Evolutionary conservation across 164 flowering plant species (phyloP), one percentile per base, ranked within the genome.

Genomic region (Vitis amurensis): DNA sequence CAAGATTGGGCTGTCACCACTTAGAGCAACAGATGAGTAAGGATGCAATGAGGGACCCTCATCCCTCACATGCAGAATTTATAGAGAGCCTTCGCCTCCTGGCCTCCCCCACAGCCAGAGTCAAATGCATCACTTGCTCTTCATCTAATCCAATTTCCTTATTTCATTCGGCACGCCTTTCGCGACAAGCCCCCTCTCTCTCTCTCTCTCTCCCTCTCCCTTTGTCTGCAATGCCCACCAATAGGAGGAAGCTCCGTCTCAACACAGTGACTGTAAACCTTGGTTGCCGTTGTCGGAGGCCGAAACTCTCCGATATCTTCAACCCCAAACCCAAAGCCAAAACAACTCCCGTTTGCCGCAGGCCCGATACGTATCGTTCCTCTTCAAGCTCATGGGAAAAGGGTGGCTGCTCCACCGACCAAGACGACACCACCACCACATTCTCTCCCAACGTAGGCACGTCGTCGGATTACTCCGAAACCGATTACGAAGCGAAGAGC

Each of bases 261-360:
- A 85, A 74, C 78, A 68, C 81, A 8, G 82, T 81, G 37, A 63
- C 85, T 3, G 85, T 87, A 30, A 73, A 73, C 76, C 30, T 90
- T 11, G 89, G 91, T 30, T 89, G 98, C 80, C 63, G 87, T 68
- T 87, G 95, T 77, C 77, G 84, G 58, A 72, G 70, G 61, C 83
- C 88, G 10, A 87, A 80, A 65, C 84, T 88, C 73, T 80, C 86
- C 74, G 58, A 44, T 68, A 50, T 88, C 2, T 87, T 86, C 84
- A 58, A 69, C 63, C 37, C 76, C 68, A 73, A 66, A 62, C 44
- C 44, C 44, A 37, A 37, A 37, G 8, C 9, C 63, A 37, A 37
- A 37, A 23, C 49, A 13, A 14, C 30, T 55, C 17, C 50, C 27
- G 27, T 23, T 23, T 23, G 27, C 27, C 27, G 27, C 27, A 23